Percentiles rank a stretch among this genome's conserved stretches.
These are phyloP conservation scores for Xylaria longipes DNA, from an alignment of 495 filamentous ascomycete genomes.

Conservation along the genomic window DNA sequence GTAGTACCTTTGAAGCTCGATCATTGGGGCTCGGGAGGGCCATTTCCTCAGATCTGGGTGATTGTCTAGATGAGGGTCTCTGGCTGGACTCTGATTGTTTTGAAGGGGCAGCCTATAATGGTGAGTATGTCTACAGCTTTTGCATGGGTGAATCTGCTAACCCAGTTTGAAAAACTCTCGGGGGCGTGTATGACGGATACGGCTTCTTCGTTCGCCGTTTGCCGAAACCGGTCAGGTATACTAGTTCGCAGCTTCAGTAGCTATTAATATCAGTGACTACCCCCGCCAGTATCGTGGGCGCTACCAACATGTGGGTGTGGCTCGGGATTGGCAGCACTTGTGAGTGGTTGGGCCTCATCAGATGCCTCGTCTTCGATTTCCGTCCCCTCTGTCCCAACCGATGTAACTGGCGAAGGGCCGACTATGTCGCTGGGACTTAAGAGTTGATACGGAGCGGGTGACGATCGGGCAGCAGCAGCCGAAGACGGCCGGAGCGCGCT, in stretches of 20 bases:
- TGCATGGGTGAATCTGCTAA: conserved; percentile 47
- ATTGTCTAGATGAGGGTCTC: conserved; percentile 34
- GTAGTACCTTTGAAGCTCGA: conserved; percentile 44
- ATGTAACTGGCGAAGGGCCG: conserved; percentile 79
- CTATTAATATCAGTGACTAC: conserved; percentile 31
- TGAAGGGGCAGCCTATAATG: conserved; percentile 19
- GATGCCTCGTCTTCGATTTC: conserved; percentile 75
- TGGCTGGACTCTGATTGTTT: conserved; percentile 47
- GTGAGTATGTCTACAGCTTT: conserved; percentile 1
- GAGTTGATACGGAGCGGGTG: conserved; percentile 44
- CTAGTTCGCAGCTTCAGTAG: conserved; percentile 68
- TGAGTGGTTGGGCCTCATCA: conserved; percentile 49
- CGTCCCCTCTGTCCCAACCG: conserved; percentile 72
- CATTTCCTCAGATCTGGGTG: conserved; percentile 33
- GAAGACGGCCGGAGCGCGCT: conserved; percentile 49
- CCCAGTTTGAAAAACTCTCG: conserved; percentile 77
- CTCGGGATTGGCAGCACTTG: conserved; percentile 33
- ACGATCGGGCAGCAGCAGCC: conserved; percentile 28
- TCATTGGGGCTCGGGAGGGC: conserved; percentile 38
- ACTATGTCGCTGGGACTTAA: conserved; percentile 63
- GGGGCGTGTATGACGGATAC: conserved; percentile 90
- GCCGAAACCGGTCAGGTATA: conserved; percentile 58
- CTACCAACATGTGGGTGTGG: conserved; percentile 41
- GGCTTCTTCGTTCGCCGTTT: conserved; percentile 70
- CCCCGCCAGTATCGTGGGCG: conserved; percentile 33